Evolutionary conservation across 805 yeast genomes (phyloP).

Genomic region (Nakazawaea pomicola): DNA sequence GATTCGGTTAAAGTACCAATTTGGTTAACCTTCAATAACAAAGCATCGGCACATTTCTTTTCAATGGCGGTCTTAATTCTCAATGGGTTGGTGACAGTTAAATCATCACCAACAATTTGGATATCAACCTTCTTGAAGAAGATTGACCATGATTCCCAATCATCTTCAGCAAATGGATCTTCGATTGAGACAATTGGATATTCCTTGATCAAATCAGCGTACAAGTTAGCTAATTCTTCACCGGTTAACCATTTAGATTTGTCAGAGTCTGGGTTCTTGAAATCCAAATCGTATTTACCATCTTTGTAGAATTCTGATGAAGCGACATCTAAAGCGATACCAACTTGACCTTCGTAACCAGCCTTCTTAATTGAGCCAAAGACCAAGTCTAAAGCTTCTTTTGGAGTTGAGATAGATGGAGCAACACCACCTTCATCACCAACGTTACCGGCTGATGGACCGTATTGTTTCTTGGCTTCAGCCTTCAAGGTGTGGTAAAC

Average conservation of each 20-base stretch:
- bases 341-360: slow-evolving; percentile 91
- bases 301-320: slow-evolving; percentile 97
- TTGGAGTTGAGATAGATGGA: slow-evolving; percentile 92
- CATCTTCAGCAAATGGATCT: slow-evolving; percentile 99
- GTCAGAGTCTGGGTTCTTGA: slow-evolving; percentile 95
- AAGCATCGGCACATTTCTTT: slow-evolving; percentile 91
- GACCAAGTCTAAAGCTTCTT: slow-evolving; percentile 95
- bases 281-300: slow-evolving; percentile 96
- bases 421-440: slow-evolving; percentile 99
- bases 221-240: slow-evolving; percentile 78
- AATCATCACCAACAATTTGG: slow-evolving; percentile 97
- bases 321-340: slow-evolving; percentile 94
- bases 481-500: slow-evolving; percentile 96
- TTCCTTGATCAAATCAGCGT: slow-evolving; percentile 71
- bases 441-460: slow-evolving; percentile 98
- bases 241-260: slow-evolving; percentile 87
- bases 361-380: slow-evolving; percentile 84
- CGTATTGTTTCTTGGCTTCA: slow-evolving; percentile 90
- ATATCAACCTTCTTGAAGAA: slow-evolving; percentile 69
- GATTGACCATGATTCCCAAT: slow-evolving; percentile 97
- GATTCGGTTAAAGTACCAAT: slow-evolving; percentile 96
- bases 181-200: slow-evolving; percentile 98
- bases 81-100: slow-evolving; percentile 96
- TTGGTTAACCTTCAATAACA: slow-evolving; percentile 97
- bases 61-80: slow-evolving; percentile 95